Evolutionary conservation across 495 filamentous ascomycete genomes (phyloP).

Genomic region (Acidomyces sp.): DNA sequence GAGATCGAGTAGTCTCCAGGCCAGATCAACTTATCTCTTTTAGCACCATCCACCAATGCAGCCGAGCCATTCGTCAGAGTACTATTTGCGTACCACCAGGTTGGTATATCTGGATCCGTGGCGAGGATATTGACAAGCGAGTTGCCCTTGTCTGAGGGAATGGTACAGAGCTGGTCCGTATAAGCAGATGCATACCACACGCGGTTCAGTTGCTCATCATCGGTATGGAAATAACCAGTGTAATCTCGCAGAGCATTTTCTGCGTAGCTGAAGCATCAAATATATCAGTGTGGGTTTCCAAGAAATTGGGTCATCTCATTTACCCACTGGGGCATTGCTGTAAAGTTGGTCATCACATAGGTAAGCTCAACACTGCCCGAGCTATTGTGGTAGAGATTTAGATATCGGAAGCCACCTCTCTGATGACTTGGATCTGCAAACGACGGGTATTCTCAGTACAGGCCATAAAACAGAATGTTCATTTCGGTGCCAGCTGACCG

Average conservation of each 20-base stretch:
- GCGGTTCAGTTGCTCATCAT: conserved; percentile 39
- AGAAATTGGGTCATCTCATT: too few relatives aligned
- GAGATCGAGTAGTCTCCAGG: conserved; percentile 11
- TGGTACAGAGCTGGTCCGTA: conserved; percentile 40
- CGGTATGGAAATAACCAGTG: conserved; percentile 45
- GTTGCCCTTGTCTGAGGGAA: conserved; percentile 36
- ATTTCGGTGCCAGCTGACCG: too few relatives aligned
- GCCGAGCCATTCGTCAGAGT: conserved; percentile 38
- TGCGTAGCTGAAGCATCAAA: too few relatives aligned
- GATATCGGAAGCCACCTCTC: conserved; percentile 32
- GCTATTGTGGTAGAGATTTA: conserved; percentile 21
- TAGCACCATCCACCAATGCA: conserved; percentile 16
- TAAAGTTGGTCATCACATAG: conserved; percentile 5
- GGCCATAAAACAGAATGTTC: too few relatives aligned
- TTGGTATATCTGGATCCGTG: conserved; percentile 12
- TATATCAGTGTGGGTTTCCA: too few relatives aligned
- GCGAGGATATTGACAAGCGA: conserved; percentile 31
- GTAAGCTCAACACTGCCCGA: conserved; percentile 2
- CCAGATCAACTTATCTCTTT: conserved; percentile 12
- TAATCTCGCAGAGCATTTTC: conserved; percentile 13
- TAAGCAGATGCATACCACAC: conserved; percentile 27
- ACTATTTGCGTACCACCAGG: conserved; percentile 21
- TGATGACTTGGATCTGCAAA: conserved; percentile 22
- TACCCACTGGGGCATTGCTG: conserved; percentile 6
- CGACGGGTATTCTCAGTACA: too few relatives aligned